phyloP scores from a whole-genome alignment of 768 basidiomycete genomes.

The Paxillus involutus region DNA sequence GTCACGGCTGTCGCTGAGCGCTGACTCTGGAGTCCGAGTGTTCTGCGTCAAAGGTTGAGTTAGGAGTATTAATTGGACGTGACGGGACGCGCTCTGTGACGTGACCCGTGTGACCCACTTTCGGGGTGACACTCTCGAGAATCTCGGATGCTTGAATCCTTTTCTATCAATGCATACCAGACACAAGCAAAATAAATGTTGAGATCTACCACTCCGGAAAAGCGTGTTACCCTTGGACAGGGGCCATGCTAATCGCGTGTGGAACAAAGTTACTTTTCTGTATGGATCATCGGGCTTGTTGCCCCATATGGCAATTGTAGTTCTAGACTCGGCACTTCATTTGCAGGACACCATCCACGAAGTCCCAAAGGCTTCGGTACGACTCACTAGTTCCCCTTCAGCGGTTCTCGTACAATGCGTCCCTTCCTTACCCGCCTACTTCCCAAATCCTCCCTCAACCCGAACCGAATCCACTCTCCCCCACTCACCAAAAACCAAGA shows the following conservation, averaged over 20 bases:
- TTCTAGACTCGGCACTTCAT: too few relatives aligned
- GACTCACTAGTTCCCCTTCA: background rate
- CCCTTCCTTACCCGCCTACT: conserved; percentile 36
- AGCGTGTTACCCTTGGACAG: too few relatives aligned
- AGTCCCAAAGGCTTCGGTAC: background rate
- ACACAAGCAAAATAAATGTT: too few relatives aligned
- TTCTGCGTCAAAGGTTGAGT: background rate
- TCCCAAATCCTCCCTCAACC: conserved; percentile 31
- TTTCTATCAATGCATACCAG: too few relatives aligned
- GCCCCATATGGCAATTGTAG: too few relatives aligned
- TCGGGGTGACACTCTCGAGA: too few relatives aligned
- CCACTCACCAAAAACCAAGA: conserved; percentile 33
- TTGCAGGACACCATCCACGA: background rate
- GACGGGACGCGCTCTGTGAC: conserved; percentile 24
- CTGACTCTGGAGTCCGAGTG: background rate
- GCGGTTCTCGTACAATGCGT: conserved; percentile 6
- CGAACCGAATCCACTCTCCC: conserved; percentile 22
- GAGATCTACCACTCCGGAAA: too few relatives aligned
- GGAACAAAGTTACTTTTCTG: too few relatives aligned
- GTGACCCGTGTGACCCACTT: conserved; percentile 9
- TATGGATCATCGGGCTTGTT: too few relatives aligned
- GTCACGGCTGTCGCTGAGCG: background rate
- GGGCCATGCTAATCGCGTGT: too few relatives aligned
- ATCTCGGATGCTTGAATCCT: too few relatives aligned
- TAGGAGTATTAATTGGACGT: conserved; percentile 1